These are phyloP conservation scores for Lactarius quietus DNA, from an alignment of 768 basidiomycete species.

Conservation along the genomic window DNA sequence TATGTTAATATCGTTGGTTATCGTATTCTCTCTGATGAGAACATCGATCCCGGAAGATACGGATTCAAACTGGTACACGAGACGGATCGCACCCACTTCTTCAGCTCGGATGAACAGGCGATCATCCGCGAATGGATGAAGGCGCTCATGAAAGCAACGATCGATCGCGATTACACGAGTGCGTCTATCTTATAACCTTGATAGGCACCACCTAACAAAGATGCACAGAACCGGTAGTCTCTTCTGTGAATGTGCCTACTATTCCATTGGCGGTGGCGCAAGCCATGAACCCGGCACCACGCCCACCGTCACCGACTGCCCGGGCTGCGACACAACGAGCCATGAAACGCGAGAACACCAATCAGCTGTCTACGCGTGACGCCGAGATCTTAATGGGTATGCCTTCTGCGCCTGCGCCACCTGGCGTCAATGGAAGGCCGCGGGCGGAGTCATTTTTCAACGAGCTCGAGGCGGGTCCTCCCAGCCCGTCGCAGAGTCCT, in stretches of 20 bases:
- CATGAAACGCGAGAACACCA: constrained; percentile 78
- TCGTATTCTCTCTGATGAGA: constrained; percentile 91
- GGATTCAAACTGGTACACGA: constrained; percentile 95
- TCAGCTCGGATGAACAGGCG: constrained; percentile 85
- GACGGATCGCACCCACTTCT: constrained; percentile 80
- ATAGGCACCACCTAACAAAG: background rate
- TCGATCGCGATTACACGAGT: constrained; percentile 91
- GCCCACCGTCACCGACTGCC: constrained; percentile 88
- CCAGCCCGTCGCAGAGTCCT: constrained; percentile 24
- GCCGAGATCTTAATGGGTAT: constrained; percentile 71
- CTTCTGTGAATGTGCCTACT: constrained; percentile 95
- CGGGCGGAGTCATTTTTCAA: constrained; percentile 56
- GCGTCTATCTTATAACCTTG: constrained; percentile 31
- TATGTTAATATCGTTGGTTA: constrained; percentile 90
- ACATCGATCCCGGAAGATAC: constrained; percentile 86
- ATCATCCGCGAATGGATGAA: constrained; percentile 99
- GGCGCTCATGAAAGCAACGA: constrained; percentile 98
- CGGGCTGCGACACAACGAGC: constrained; percentile 88
- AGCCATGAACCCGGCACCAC: constrained; percentile 92
- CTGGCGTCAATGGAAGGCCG: constrained; percentile 30
- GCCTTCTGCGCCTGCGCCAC: constrained; percentile 37
- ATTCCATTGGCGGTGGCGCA: constrained; percentile 94
- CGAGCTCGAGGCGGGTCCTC: constrained; percentile 14
- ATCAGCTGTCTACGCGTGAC: constrained; percentile 75
- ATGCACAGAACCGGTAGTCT: constrained; percentile 79